Percentiles rank a stretch among this genome's conserved stretches.
Conservation (phyloP, 2,329 filamentous ascomycete genomes). For the Paraphaeosphaeria minitans region DNA sequence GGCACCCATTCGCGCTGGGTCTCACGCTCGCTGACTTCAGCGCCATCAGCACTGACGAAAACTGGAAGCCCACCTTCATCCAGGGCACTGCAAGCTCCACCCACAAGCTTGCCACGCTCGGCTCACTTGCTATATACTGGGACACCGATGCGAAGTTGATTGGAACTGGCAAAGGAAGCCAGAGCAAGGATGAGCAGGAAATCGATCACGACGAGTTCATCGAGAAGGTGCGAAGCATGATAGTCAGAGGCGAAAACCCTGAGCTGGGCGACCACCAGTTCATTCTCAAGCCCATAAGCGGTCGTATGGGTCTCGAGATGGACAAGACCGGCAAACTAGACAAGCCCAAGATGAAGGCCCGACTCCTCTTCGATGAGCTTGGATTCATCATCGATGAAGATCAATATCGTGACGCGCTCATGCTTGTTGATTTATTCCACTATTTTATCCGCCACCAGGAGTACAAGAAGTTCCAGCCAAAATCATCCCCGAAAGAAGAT, state of each 20-base stretch:
- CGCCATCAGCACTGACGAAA: constrained; percentile 90
- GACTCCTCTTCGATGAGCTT: constrained; percentile 93
- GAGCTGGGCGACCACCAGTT: constrained; percentile 75
- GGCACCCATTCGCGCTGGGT: constrained; percentile 92
- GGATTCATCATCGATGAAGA: constrained; percentile 97
- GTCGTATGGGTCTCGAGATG: constrained; percentile 90
- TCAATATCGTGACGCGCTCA: constrained; percentile 94
- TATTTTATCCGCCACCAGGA: constrained; percentile 98
- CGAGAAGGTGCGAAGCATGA: constrained; percentile 75
- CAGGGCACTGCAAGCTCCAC: constrained; percentile 82
- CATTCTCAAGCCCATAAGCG: constrained; percentile 93
- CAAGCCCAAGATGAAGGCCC: constrained; percentile 85
- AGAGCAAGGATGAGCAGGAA: constrained; percentile 62
- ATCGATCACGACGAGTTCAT: constrained; percentile 79
- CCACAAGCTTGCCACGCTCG: constrained; percentile 91
- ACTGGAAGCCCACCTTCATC: constrained; percentile 96
- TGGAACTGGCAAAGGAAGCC: constrained; percentile 77
- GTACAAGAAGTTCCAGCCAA: constrained; percentile 90
- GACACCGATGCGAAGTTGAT: constrained; percentile 90
- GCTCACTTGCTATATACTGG: constrained; percentile 94
- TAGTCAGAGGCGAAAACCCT: constrained; percentile 70
- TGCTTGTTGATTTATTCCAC: constrained; percentile 98
- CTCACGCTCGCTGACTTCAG: constrained; percentile 95
- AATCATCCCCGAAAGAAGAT: constrained; percentile 83
- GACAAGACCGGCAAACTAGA: constrained; percentile 87